Conservation (phyloP, 2,329 filamentous ascomycete species). For the Rhynchosporium graminicola region DNA sequence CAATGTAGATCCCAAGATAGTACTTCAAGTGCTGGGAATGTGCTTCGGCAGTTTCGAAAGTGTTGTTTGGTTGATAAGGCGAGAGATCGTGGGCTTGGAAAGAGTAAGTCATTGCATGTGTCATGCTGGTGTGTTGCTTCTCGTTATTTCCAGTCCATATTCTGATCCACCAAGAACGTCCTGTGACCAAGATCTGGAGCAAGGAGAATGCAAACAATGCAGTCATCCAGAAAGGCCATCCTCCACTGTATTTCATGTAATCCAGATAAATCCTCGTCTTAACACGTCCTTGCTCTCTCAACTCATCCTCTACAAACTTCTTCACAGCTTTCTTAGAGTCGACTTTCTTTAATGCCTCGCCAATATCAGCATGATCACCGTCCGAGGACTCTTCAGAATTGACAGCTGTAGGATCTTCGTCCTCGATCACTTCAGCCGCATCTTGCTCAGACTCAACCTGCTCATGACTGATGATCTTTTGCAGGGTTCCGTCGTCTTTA, state of each 20-base stretch:
- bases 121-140: constrained; percentile 35
- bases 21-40: constrained; percentile 50
- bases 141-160: constrained; percentile 59
- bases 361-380: constrained; percentile 40
- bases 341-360: constrained; percentile 51
- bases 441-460: constrained; percentile 50
- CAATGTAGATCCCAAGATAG: constrained; percentile 70
- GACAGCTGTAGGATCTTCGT: constrained; percentile 54
- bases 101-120: constrained; percentile 43
- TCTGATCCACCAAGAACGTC: constrained; percentile 63
- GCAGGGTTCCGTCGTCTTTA: constrained; percentile 55
- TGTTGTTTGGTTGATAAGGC: constrained; percentile 12
- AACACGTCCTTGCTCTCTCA: constrained; percentile 69
- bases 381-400: constrained; percentile 55
- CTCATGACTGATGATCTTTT: constrained; percentile 59
- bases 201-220: constrained; percentile 55
- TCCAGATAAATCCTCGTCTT: constrained; percentile 65
- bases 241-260: constrained; percentile 69
- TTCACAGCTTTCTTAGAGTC: constrained; percentile 55
- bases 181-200: constrained; percentile 56
- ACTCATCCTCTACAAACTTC: constrained; percentile 77
- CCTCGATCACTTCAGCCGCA: constrained; percentile 48
- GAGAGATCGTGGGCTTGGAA: constrained; percentile 49
- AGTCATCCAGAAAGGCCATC: constrained; percentile 59
- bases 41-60: not conserved